A percentile compares a stretch with the other conserved stretches of the same genome.
phyloP scores from a whole-genome alignment of 2,329 filamentous ascomycete genomes.

The Graphiopsis chlorocephala region DNA sequence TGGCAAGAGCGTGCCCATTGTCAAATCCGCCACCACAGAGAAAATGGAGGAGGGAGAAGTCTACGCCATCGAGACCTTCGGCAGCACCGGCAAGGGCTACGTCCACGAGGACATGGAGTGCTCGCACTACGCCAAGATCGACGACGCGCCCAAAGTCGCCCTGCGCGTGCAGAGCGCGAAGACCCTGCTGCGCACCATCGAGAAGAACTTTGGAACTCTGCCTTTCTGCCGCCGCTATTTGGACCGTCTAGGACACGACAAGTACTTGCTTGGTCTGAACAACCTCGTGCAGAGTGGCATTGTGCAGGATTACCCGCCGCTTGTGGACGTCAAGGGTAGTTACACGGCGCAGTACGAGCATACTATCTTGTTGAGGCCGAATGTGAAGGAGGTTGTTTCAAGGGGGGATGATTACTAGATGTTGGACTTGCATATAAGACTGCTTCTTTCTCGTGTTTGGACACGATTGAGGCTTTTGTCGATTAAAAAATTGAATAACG shows the following conservation, averaged over 20 bases:
- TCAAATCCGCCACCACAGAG: conserved; percentile 49
- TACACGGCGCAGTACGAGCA: conserved; percentile 66
- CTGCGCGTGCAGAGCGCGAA: conserved; percentile 53
- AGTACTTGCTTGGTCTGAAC: conserved; percentile 60
- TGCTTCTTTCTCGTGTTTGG: neutral
- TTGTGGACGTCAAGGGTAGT: conserved; percentile 58
- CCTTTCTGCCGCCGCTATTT: conserved; percentile 62
- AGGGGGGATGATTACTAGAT: conserved; percentile 27
- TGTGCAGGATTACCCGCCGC: conserved; percentile 55
- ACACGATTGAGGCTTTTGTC: neutral
- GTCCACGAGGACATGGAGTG: conserved; percentile 46
- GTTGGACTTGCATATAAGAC: neutral
- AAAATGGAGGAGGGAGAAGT: conserved; percentile 60
- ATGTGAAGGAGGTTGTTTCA: conserved; percentile 42
- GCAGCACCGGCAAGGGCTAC: conserved; percentile 52
- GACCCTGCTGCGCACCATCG: conserved; percentile 56
- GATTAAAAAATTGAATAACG: conserved; percentile 4
- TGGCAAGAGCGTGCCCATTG: conserved; percentile 54
- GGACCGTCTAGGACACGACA: conserved; percentile 59
- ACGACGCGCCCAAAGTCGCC: conserved; percentile 38
- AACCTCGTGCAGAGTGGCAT: conserved; percentile 57
- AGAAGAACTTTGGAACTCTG: conserved; percentile 61
- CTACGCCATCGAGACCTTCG: conserved; percentile 60
- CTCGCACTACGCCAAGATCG: conserved; percentile 37
- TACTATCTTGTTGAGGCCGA: conserved; percentile 42